These are phyloP conservation scores for Aureoboletus auriporus DNA, from an alignment of 768 basidiomycete species.

Conservation along the genomic window DNA sequence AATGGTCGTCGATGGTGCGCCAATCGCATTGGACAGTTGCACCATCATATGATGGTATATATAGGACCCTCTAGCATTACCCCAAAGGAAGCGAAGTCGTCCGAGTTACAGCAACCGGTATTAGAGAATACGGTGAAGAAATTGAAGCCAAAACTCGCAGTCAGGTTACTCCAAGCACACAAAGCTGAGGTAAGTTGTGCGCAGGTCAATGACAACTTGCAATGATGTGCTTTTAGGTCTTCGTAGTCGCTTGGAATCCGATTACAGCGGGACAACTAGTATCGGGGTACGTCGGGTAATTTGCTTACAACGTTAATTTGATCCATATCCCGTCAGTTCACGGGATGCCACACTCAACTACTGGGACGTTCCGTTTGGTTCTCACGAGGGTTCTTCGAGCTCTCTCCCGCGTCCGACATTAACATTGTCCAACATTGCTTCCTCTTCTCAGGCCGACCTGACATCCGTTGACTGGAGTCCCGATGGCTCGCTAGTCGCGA, in stretches of 20 bases:
- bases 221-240: conserved; percentile 51
- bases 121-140: conserved; percentile 28
- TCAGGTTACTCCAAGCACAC: conserved; percentile 52
- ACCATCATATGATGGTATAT: not conserved
- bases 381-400: conserved; percentile 13
- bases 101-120: conserved; percentile 18
- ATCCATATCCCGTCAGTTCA: conserved; percentile 42
- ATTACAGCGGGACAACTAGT: conserved; percentile 54
- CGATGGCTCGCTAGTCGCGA: conserved; percentile 69
- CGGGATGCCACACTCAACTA: conserved; percentile 73
- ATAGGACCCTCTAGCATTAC: conserved; percentile 12
- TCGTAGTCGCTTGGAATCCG: conserved; percentile 80
- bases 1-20: conserved; percentile 42
- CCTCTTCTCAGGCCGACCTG: conserved; percentile 52
- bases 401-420: conserved; percentile 32
- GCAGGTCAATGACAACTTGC: conserved; percentile 10
- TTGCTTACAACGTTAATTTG: conserved; percentile 1
- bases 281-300: conserved; percentile 53
- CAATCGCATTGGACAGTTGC: conserved; percentile 26
- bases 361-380: conserved; percentile 58
- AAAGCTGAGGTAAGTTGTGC: conserved; percentile 47
- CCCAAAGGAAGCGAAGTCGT: conserved; percentile 19
- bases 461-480: conserved; percentile 76
- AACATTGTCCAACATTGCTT: conserved; percentile 47
- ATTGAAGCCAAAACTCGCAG: conserved; percentile 32